Percentiles rank a stretch among this genome's conserved stretches.
Evolutionary conservation across 805 yeast genomes (phyloP).

Genomic region (Metahyphopichia silvanorum): DNA sequence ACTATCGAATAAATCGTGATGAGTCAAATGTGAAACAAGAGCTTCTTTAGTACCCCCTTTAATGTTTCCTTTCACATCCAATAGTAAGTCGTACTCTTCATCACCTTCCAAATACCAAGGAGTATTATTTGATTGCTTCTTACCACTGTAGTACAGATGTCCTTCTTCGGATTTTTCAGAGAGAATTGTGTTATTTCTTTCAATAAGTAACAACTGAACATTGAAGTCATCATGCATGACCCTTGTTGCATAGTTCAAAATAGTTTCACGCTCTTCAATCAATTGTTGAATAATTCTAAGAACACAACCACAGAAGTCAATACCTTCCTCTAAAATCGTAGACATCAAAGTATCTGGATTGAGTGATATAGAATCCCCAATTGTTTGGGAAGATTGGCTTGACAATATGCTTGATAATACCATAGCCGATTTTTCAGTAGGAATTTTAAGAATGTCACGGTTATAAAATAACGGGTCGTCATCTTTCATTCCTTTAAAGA

Average conservation of each 20-base stretch:
- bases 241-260: constrained; percentile 70
- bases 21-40: constrained; percentile 74
- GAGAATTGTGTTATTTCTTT: constrained; percentile 39
- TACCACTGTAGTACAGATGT: constrained; percentile 30
- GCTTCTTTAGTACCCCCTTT: constrained; percentile 85
- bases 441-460: constrained; percentile 33
- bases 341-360: constrained; percentile 39
- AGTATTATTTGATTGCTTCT: constrained; percentile 35
- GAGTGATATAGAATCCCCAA: constrained; percentile 31
- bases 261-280: constrained; percentile 66
- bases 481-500: constrained; percentile 60
- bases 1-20: constrained; percentile 61
- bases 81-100: constrained; percentile 51
- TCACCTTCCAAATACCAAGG: constrained; percentile 78
- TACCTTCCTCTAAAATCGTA: constrained; percentile 33
- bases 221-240: constrained; percentile 74
- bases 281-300: constrained; percentile 49
- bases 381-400: constrained; percentile 36
- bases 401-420: constrained; percentile 45
- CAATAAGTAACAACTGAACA: constrained; percentile 51
- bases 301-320: constrained; percentile 31
- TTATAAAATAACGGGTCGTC: constrained; percentile 46
- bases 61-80: constrained; percentile 66
- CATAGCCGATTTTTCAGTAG: constrained; percentile 49
- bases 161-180: constrained; percentile 37